Evolutionary conservation across 352 stramenopile species (phyloP).

Genomic region (Globisporangium uncinulatum): DNA sequence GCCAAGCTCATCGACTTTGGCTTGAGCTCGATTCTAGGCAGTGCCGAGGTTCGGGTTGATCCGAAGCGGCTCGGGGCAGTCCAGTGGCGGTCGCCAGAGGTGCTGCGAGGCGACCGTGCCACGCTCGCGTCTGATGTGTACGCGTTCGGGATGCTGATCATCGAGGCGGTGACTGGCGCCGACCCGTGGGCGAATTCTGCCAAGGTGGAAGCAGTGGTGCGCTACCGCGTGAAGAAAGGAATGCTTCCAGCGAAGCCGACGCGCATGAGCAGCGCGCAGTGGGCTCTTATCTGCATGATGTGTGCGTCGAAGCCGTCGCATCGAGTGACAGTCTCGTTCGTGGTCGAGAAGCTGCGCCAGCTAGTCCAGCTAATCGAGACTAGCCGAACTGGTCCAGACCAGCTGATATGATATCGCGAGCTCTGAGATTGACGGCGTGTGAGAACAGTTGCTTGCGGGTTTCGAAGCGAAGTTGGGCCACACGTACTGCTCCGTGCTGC

Average conservation of each 20-base stretch:
- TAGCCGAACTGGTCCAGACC: constrained; percentile 18
- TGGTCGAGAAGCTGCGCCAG: constrained; percentile 6
- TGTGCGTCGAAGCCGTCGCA: not conserved
- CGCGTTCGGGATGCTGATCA: constrained; percentile 18
- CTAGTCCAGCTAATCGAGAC: not conserved
- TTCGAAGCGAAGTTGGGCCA: constrained; percentile 16
- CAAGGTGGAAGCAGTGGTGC: constrained; percentile 1
- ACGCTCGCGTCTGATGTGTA: constrained; percentile 5
- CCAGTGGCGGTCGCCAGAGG: constrained; percentile 15
- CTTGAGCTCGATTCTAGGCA: constrained; percentile 4
- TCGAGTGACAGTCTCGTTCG: constrained; percentile 4
- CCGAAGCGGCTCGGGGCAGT: not conserved
- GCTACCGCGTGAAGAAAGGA: constrained; percentile 2
- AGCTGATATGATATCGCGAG: constrained; percentile 11
- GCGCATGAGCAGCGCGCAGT: constrained; percentile 1
- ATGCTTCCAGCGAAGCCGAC: not conserved
- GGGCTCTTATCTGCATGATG: not conserved
- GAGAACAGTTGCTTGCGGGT: not conserved
- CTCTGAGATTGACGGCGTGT: constrained; percentile 7
- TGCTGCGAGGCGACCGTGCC: not conserved
- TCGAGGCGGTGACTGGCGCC: constrained; percentile 12
- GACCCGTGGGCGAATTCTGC: constrained; percentile 6
- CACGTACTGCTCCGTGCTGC: not conserved
- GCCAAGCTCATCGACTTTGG: constrained; percentile 12
- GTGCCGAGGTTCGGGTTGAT: not conserved